A percentile compares a stretch with the other conserved stretches of the same genome.
Evolutionary conservation across 768 basidiomycete species (phyloP).

Genomic region (Phylloporus scabripes): DNA sequence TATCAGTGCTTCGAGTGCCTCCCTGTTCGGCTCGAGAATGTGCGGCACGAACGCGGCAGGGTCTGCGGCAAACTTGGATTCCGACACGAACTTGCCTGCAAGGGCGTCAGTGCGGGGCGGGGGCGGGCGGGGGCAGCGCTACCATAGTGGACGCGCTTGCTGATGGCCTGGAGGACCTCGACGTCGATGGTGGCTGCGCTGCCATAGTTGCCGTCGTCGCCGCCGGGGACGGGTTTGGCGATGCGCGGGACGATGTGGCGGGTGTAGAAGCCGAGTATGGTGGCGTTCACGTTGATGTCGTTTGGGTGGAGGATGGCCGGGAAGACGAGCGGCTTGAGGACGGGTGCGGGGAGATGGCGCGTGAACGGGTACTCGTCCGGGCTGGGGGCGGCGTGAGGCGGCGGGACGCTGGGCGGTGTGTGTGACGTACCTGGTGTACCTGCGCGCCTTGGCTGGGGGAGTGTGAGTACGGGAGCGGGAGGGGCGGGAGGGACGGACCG

Average conservation of each 20-base stretch:
- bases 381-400: conserved; percentile 36
- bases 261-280: conserved; percentile 88
- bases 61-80: conserved; percentile 88
- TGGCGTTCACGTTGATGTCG: conserved; percentile 77
- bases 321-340: conserved; percentile 68
- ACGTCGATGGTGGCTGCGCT: conserved; percentile 93
- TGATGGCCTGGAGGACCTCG: conserved; percentile 96
- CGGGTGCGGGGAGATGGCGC: conserved; percentile 68
- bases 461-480: conserved; percentile 5
- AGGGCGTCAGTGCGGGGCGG: neutral
- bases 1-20: conserved; percentile 78
- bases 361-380: conserved; percentile 99
- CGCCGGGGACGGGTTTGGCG: conserved; percentile 57
- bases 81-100: conserved; percentile 96
- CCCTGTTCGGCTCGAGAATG: conserved; percentile 72
- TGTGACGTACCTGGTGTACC: conserved; percentile 76
- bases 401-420: too few species aligned
- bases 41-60: conserved; percentile 90
- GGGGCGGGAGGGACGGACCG: conserved; percentile 71
- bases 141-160: conserved; percentile 98
- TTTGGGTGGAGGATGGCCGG: conserved; percentile 77
- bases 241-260: conserved; percentile 86
- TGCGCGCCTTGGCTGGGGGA: conserved; percentile 77
- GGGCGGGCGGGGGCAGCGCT: conserved; percentile 1
- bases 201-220: conserved; percentile 98